A percentile compares a stretch with the other conserved stretches of the same genome.
phyloP scores from a whole-genome alignment of 1,284 basidiomycete genomes.

The Phenoliferia sp. region DNA sequence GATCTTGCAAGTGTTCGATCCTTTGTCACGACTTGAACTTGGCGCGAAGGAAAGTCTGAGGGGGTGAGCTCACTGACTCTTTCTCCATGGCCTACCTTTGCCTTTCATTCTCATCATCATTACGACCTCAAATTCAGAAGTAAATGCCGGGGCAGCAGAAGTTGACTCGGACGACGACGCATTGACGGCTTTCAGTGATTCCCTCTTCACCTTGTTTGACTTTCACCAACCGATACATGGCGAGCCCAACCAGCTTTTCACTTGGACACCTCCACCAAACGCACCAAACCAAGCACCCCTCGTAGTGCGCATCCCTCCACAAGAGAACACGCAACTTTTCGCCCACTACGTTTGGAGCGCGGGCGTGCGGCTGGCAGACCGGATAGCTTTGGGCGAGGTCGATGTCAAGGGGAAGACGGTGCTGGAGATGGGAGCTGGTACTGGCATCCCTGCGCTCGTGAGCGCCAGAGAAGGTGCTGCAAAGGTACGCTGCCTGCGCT shows the following conservation, averaged over 20 bases:
- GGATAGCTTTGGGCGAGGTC: slow-evolving; percentile 4
- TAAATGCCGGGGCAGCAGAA: not conserved
- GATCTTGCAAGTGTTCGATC: too few species aligned
- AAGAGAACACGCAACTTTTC: not conserved
- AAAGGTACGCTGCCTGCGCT: not conserved
- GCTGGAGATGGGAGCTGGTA: slow-evolving; percentile 13
- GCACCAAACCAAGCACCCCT: slow-evolving; percentile 5
- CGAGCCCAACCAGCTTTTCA: slow-evolving; percentile 4
- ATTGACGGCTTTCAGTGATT: not conserved
- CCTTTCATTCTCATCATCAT: not conserved
- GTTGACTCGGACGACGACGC: not conserved
- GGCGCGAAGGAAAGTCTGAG: too few species aligned
- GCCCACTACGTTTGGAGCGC: slow-evolving; percentile 9
- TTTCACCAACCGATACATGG: slow-evolving; percentile 6
- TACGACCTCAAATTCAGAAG: not conserved
- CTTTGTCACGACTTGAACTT: too few species aligned
- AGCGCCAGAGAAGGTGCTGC: slow-evolving; percentile 7
- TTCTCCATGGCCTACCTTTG: too few species aligned
- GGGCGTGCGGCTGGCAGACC: slow-evolving; percentile 12
- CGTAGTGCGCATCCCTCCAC: slow-evolving; percentile 3
- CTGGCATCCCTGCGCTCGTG: slow-evolving; percentile 10
- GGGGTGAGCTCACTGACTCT: too few species aligned
- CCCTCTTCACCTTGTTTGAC: not conserved
- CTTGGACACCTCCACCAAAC: slow-evolving; percentile 2
- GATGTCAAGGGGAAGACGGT: slow-evolving; percentile 11